Conservation (phyloP, 352 stramenopile genomes). For the Bremia lactucae region DNA sequence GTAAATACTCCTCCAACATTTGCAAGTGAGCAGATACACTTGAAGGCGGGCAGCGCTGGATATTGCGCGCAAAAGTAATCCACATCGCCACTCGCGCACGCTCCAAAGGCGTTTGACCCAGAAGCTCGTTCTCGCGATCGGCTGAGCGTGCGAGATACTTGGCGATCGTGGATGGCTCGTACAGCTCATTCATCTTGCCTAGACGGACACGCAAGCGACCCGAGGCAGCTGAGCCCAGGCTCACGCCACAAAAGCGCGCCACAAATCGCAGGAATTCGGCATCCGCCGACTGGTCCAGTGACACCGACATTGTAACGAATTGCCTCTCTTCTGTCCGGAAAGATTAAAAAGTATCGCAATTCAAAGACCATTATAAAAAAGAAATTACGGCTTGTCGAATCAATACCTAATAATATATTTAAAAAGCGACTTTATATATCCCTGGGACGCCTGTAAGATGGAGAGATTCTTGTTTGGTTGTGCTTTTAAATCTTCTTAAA, state of each 20-base stretch:
- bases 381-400: too few species aligned
- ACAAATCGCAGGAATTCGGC: constrained; percentile 75
- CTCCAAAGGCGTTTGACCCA: constrained; percentile 49
- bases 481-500: too few species aligned
- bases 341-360: too few species aligned
- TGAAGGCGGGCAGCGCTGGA: constrained; percentile 27
- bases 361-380: too few species aligned
- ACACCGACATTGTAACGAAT: constrained; percentile 69
- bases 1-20: constrained; percentile 45
- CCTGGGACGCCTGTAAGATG: too few species aligned
- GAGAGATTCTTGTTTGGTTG: too few species aligned
- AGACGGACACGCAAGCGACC: constrained; percentile 66
- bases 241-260: constrained; percentile 71
- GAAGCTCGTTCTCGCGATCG: constrained; percentile 62
- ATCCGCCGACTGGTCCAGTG: constrained; percentile 63
- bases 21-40: constrained; percentile 43
- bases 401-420: too few species aligned
- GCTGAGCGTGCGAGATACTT: constrained; percentile 64
- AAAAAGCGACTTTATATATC: too few species aligned
- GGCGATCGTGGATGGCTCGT: constrained; percentile 63
- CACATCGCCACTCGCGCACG: constrained; percentile 68
- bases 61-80: constrained; percentile 49
- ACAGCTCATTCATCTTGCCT: constrained; percentile 58
- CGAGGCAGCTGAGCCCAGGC: constrained; percentile 53
- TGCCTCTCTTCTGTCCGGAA: too few species aligned